These are phyloP conservation scores for Lentinula sp. DNA, from an alignment of 768 basidiomycete species.

Conservation along the genomic window DNA sequence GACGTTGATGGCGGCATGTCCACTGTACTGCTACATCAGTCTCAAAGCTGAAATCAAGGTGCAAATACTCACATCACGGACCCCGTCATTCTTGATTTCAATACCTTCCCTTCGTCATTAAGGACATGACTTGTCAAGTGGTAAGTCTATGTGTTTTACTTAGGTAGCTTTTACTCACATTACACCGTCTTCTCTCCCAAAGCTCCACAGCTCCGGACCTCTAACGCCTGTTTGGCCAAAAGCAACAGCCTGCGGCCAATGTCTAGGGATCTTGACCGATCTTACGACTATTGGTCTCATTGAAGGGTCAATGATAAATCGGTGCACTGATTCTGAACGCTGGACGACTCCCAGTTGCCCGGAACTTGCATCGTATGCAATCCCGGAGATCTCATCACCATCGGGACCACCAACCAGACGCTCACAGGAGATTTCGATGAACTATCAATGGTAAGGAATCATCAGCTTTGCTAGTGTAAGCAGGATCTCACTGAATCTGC, in stretches of 20 bases:
- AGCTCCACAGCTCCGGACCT: neutral
- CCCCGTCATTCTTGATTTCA: neutral
- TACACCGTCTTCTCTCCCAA: neutral
- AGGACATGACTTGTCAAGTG: neutral
- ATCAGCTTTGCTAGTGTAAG: neutral
- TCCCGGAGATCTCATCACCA: neutral
- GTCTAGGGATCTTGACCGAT: neutral
- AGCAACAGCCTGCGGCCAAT: neutral
- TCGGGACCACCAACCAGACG: neutral
- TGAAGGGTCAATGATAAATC: neutral
- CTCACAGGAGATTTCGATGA: neutral
- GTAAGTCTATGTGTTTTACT: too few relatives aligned
- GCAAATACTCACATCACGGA: neutral
- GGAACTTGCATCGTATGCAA: neutral
- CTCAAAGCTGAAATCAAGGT: too few relatives aligned
- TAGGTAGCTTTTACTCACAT: neutral
- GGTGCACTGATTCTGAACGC: neutral
- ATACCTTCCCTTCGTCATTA: neutral
- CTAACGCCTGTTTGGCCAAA: neutral
- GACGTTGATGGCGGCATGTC: neutral
- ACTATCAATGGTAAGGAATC: neutral
- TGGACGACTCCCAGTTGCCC: constrained; percentile 2
- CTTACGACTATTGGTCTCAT: neutral
- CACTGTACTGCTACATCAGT: neutral
- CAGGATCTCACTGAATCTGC: neutral